Percentiles rank a stretch among this genome's conserved stretches.
Conservation (phyloP, 2,329 filamentous ascomycete genomes). For the Hypoxylon sp. region DNA sequence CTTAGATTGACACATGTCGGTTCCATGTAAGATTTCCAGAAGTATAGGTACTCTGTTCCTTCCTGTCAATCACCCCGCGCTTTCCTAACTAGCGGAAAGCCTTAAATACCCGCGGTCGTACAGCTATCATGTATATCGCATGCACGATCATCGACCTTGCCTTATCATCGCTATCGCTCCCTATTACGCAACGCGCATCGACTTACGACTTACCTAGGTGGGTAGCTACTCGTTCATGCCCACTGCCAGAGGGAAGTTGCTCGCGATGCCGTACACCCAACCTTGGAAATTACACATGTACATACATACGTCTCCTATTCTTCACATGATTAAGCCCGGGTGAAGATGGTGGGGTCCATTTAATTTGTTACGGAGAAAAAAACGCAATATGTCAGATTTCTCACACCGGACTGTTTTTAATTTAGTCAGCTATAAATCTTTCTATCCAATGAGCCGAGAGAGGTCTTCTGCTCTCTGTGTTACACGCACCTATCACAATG, state of each 20-base stretch:
- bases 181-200: conserved; percentile 14
- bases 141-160: conserved; percentile 16
- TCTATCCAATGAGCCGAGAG: conserved; percentile 41
- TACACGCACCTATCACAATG: conserved; percentile 28
- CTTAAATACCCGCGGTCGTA: conserved; percentile 39
- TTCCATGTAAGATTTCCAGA: conserved; percentile 11
- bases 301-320: conserved; percentile 19
- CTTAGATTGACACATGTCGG: conserved; percentile 3
- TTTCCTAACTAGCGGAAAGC: conserved; percentile 24
- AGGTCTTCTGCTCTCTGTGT: conserved; percentile 31
- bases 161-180: conserved; percentile 29
- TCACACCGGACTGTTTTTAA: conserved; percentile 50
- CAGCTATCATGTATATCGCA: conserved; percentile 22
- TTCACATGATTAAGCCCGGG: conserved; percentile 34
- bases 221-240: conserved; percentile 25
- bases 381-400: conserved; percentile 45
- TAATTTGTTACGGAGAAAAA: conserved; percentile 20
- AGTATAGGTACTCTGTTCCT: conserved; percentile 4
- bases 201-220: conserved; percentile 35
- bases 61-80: conserved; percentile 35
- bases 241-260: conserved; percentile 11
- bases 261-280: conserved; percentile 16
- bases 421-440: conserved; percentile 45
- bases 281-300: conserved; percentile 1
- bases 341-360: conserved; percentile 35